Base-by-base conservation (phyloP, 129 eudicot genomes). In the Saussurea involucrata region DNA sequence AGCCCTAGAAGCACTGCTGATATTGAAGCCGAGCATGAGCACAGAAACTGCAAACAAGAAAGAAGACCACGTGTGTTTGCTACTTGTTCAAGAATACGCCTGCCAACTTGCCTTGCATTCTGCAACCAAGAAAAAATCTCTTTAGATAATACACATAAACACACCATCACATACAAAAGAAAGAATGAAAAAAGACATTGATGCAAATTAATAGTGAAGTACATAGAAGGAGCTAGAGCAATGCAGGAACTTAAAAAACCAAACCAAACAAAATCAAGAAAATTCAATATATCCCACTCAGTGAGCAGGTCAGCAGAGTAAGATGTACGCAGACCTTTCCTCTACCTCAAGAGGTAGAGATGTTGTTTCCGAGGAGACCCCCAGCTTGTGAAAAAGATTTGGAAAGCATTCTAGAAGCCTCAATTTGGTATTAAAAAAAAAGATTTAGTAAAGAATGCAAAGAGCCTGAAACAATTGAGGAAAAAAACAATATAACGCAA, bases 1-100 rank as follows among this genome's bases (percentile, higher is more conserved):
- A 91, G 69, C 71, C 98, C 98, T 44, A 76, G 46, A 76, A 79
- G 79, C 68, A 82, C 71, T 25, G 96, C 88, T 66, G 85, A 81
- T 81, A 89, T 71, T 8, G 98, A 89, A 71, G 89, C 80, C 32
- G 84, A 73, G 69, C 74, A 80, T 31, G 90, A 83, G 79, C 98
- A 95, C 67, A 95, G 89, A 79, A 91, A 95, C 84, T 89, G 96
- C 86, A 95, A 88, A 67, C 96, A 88, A 81, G 82, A 78, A 81
- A 90, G 84, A 78, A 95, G 97, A 71, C 96, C 91, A 20, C 94
- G 87, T 32, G 85, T 81, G 75, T 84, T 75, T 40, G 98, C 87
- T 31, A 91, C 87, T 67, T 92, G 87, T 81, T 95, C 97, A 76
- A 95, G 93, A 67, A 92, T 86, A 69, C 85, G 89, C 85, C 94